These are phyloP conservation scores for Linderniella brevidens DNA, from an alignment of 257 asterid species.

Conservation along the genomic window DNA sequence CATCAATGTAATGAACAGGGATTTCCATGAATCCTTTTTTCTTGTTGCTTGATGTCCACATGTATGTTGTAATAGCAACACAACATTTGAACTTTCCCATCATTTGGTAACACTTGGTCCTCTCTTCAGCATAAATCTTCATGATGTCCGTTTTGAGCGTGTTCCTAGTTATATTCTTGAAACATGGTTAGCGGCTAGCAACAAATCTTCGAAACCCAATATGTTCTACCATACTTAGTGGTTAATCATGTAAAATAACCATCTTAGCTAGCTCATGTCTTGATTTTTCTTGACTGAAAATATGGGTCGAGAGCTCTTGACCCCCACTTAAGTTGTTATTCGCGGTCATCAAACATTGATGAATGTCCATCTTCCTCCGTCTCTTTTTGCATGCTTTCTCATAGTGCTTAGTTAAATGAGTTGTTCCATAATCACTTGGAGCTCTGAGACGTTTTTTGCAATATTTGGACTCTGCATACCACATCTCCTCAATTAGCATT, in stretches of 20 bases:
- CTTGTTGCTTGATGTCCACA: constrained; percentile 9
- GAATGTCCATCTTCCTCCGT: background rate
- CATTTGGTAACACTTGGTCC: background rate
- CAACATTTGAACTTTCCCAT: constrained; percentile 1
- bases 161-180: constrained; percentile 1
- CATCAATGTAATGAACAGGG: constrained; percentile 6
- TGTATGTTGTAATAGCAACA: constrained; percentile 9
- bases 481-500: background rate
- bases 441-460: background rate
- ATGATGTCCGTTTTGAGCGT: constrained; percentile 1
- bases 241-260: constrained; percentile 5
- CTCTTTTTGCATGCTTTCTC: background rate
- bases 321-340: background rate
- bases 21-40: constrained; percentile 8
- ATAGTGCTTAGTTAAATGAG: background rate
- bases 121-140: constrained; percentile 5
- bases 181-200: constrained; percentile 1
- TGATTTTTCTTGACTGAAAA: background rate
- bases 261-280: background rate
- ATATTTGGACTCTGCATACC: background rate
- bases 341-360: background rate
- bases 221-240: constrained; percentile 1
- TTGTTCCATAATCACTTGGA: background rate
- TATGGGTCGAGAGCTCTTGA: background rate
- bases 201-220: constrained; percentile 3